Percentiles rank a stretch among this genome's conserved stretches.
Evolutionary conservation across 2,329 filamentous ascomycete species (phyloP).

Genomic region (Hirsutella rhossiliensis): DNA sequence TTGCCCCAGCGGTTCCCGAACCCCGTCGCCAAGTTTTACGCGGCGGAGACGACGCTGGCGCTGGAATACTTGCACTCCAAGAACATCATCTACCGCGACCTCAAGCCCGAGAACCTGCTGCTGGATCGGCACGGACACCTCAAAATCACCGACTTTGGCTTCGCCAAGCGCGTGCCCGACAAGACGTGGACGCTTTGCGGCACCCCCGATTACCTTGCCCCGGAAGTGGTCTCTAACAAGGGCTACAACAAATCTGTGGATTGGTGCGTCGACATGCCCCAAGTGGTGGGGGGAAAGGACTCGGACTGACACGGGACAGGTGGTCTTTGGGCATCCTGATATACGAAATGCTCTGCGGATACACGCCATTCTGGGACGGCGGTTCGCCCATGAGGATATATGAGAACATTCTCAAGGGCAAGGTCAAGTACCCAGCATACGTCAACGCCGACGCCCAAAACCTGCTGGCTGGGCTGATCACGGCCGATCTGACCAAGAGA

Average conservation of each 20-base stretch:
- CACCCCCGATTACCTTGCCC: conserved; percentile 92
- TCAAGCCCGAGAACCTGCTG: conserved; percentile 90
- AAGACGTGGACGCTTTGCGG: conserved; percentile 99
- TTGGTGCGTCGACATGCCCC: conserved; percentile 54
- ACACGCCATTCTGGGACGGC: conserved; percentile 98
- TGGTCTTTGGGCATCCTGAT: conserved; percentile 98
- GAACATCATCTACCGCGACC: conserved; percentile 94
- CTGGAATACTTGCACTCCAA: conserved; percentile 90
- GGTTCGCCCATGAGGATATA: conserved; percentile 99
- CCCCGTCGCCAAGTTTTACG: conserved; percentile 97
- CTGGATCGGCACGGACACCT: conserved; percentile 87
- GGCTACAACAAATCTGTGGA: conserved; percentile 99
- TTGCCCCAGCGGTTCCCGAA: conserved; percentile 85
- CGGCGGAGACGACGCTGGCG: conserved; percentile 89
- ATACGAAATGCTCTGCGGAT: conserved; percentile 98
- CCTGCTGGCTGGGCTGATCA: conserved; percentile 85
- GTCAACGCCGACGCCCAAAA: conserved; percentile 92
- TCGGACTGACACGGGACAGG: conserved; percentile 38
- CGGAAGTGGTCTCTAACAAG: conserved; percentile 97
- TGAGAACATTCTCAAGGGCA: conserved; percentile 93
- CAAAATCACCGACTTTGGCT: conserved; percentile 97
- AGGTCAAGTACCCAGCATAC: conserved; percentile 93
- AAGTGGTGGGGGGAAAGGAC: not conserved
- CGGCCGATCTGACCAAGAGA: conserved; percentile 85
- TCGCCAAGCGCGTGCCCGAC: conserved; percentile 95